Evolutionary conservation across 805 yeast genomes (phyloP).

Genomic region (Sungouiella blattae): DNA sequence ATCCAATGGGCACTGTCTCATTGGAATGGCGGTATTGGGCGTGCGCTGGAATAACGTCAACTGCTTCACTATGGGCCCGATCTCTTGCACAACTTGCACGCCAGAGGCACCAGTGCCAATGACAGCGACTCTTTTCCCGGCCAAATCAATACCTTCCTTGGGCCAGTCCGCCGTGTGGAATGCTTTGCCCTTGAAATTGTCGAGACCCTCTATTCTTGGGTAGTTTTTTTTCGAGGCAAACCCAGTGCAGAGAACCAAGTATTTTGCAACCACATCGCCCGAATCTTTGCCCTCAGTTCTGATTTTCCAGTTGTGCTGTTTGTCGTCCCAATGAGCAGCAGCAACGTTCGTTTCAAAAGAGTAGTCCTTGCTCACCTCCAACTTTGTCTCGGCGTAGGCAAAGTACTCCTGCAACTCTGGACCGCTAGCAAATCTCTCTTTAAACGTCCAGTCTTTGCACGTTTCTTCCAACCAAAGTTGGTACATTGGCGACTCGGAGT

Average conservation of each 20-base stretch:
- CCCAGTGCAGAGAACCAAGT: no score
- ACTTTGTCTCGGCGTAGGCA: constrained; percentile 19
- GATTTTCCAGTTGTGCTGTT: constrained; percentile 13
- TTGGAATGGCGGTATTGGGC: constrained; percentile 16
- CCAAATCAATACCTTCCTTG: no score
- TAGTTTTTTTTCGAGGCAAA: no score
- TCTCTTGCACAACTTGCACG: constrained; percentile 15
- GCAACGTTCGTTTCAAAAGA: constrained; percentile 17
- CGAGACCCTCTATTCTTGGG: no score
- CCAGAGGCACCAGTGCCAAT: no score
- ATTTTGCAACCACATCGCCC: no score
- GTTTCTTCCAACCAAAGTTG: constrained; percentile 22
- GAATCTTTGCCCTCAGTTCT: constrained; percentile 2
- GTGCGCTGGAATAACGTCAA: constrained; percentile 13
- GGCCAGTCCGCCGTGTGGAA: no score
- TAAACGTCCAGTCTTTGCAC: constrained; percentile 21
- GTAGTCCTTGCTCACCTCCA: constrained; percentile 19
- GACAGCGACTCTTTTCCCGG: no score
- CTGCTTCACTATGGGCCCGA: constrained; percentile 14
- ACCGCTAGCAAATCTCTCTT: constrained; percentile 21
- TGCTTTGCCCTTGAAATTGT: no score
- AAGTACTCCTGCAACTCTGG: constrained; percentile 21
- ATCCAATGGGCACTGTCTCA: constrained; percentile 7
- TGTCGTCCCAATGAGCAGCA: constrained; percentile 19
- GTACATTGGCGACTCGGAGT: constrained; percentile 22